Evolutionary conservation across 176 grass and related monocot genomes (phyloP).

Genomic region (Rhynchospora pubera): DNA sequence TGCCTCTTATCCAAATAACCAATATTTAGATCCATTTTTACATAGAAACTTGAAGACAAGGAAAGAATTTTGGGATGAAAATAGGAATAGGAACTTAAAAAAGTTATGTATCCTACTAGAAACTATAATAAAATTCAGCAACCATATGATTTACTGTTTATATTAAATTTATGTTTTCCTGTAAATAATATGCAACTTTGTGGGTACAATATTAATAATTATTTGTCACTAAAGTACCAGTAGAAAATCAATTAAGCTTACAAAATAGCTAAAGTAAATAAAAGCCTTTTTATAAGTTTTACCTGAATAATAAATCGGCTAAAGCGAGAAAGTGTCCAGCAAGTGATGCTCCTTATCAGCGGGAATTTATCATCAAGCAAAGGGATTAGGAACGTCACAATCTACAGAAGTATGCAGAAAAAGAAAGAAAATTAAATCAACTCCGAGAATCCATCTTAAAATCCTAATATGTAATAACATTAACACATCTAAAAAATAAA

Average conservation of each 20-base stretch:
- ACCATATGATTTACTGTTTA: no score
- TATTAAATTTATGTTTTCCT: no score
- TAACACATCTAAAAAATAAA: background rate
- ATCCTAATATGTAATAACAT: no score
- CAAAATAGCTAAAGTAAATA: slow-evolving; percentile 14
- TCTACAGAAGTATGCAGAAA: slow-evolving; percentile 40
- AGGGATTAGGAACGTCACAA: slow-evolving; percentile 81
- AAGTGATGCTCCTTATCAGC: slow-evolving; percentile 96
- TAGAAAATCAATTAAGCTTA: background rate
- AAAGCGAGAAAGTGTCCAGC: slow-evolving; percentile 97
- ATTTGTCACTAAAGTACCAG: background rate
- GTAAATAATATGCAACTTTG: no score
- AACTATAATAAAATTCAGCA: no score
- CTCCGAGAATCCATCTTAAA: background rate
- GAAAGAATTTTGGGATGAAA: no score
- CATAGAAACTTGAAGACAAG: no score
- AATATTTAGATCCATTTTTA: background rate
- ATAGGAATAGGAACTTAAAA: no score
- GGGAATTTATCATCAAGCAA: slow-evolving; percentile 98
- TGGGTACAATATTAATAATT: no score
- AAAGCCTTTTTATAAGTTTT: slow-evolving; percentile 10
- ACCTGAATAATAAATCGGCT: slow-evolving; percentile 99
- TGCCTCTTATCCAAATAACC: no score
- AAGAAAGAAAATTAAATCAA: background rate
- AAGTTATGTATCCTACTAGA: no score